Evolutionary conservation across 192 early-diverging fungal species (phyloP).

Genomic region (Dissophora globulifera): DNA sequence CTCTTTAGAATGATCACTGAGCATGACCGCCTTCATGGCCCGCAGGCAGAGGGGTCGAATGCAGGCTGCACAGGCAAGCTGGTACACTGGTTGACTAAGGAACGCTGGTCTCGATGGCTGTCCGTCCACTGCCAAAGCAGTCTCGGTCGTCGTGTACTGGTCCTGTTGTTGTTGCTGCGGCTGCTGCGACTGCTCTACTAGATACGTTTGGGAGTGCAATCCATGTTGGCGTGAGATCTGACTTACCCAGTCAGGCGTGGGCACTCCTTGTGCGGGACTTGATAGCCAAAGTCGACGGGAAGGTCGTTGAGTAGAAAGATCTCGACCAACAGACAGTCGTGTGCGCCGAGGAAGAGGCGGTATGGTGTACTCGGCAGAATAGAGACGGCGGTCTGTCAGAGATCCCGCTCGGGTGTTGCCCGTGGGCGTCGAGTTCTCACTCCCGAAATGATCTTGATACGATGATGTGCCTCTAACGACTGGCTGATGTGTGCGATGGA

Average conservation of each 20-base stretch:
- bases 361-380: no score
- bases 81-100: slow-evolving; percentile 46
- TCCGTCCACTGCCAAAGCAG: neutral
- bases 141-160: neutral
- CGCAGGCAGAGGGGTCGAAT: slow-evolving; percentile 40
- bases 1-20: slow-evolving; percentile 51
- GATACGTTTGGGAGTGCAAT: neutral
- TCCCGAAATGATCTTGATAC: no score
- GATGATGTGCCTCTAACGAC: no score
- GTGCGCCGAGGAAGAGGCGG: no score
- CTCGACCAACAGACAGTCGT: no score
- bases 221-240: neutral
- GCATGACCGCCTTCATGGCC: slow-evolving; percentile 51
- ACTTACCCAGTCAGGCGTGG: neutral
- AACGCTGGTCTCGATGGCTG: slow-evolving; percentile 26
- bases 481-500: no score
- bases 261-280: no score
- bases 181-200: neutral
- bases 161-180: neutral
- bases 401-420: no score
- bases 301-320: no score
- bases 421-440: no score
- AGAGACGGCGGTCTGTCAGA: no score
- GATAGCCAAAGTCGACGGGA: no score
- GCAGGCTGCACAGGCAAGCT: slow-evolving; percentile 45